Evolutionary conservation across 805 yeast species (phyloP).

Genomic region (Suhomyces faveliae): DNA sequence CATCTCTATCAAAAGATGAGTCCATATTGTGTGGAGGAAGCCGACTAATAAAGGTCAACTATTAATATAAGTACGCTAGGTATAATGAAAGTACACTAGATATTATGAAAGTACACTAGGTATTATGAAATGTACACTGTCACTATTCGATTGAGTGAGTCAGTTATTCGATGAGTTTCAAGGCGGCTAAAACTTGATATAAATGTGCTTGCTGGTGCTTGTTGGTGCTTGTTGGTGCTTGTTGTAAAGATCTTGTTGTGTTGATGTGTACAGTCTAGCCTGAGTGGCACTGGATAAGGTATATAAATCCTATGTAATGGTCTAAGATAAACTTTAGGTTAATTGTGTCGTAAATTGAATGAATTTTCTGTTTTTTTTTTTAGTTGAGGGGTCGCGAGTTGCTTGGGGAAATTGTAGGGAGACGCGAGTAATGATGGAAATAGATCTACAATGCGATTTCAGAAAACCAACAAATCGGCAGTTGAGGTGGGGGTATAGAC

Average conservation of each 20-base stretch:
- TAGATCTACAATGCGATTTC: neutral
- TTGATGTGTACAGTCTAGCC: neutral
- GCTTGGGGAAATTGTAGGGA: neutral
- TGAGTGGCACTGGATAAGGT: neutral
- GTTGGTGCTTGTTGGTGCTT: too few species aligned
- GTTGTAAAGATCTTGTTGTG: too few species aligned
- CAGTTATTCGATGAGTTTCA: neutral
- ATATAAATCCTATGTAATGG: neutral
- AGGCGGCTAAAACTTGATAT: too few species aligned
- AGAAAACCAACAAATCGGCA: neutral
- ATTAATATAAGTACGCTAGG: neutral
- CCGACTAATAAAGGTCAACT: neutral
- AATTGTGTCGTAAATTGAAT: neutral
- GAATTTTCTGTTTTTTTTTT: slow-evolving; percentile 1
- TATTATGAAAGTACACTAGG: too few species aligned
- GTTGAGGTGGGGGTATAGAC: neutral
- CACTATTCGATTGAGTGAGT: neutral
- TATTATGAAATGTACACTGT: neutral
- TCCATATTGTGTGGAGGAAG: neutral
- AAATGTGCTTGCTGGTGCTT: too few species aligned
- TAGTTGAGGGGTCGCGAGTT: neutral
- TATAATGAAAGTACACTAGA: neutral
- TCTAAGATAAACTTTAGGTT: neutral
- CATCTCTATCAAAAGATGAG: neutral
- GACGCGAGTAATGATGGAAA: neutral